These are phyloP conservation scores for Heterobasidion parviporum DNA, from an alignment of 1,284 basidiomycete genomes.

Conservation along the genomic window DNA sequence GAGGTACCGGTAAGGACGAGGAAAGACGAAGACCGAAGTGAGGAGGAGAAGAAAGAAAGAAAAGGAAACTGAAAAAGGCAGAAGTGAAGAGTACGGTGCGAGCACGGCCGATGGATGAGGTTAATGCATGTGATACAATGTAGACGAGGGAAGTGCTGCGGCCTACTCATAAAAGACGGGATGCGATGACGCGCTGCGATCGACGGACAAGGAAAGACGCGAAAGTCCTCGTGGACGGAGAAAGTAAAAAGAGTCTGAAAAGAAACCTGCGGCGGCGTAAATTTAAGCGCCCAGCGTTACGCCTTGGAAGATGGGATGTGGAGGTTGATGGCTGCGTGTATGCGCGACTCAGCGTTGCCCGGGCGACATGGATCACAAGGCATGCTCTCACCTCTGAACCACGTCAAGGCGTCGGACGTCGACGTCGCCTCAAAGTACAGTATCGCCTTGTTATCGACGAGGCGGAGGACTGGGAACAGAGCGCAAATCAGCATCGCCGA, in stretches of 20 bases:
- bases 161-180: slow-evolving; percentile 1
- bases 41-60: background rate
- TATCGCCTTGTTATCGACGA: slow-evolving; percentile 86
- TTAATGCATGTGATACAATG: slow-evolving; percentile 12
- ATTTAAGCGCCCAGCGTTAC: slow-evolving; percentile 8
- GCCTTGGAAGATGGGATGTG: slow-evolving; percentile 50
- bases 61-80: background rate
- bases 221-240: background rate
- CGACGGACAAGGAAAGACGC: background rate
- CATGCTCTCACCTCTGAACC: slow-evolving; percentile 72
- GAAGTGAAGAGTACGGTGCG: background rate
- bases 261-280: slow-evolving; percentile 1
- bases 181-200: slow-evolving; percentile 5
- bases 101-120: slow-evolving; percentile 2
- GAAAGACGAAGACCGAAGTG: background rate
- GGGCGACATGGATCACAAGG: background rate
- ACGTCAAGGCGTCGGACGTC: slow-evolving; percentile 76
- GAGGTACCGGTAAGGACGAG: background rate
- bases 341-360: background rate
- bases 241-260: background rate
- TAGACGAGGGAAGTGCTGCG: slow-evolving; percentile 6
- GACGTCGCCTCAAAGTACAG: slow-evolving; percentile 86
- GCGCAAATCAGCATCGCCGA: slow-evolving; percentile 5
- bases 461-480: slow-evolving; percentile 53
- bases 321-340: slow-evolving; percentile 47